Percentiles rank a stretch among this genome's conserved stretches.
phyloP scores from a whole-genome alignment of 169 alveolate genomes.

The Plasmodium billcollinsi region DNA sequence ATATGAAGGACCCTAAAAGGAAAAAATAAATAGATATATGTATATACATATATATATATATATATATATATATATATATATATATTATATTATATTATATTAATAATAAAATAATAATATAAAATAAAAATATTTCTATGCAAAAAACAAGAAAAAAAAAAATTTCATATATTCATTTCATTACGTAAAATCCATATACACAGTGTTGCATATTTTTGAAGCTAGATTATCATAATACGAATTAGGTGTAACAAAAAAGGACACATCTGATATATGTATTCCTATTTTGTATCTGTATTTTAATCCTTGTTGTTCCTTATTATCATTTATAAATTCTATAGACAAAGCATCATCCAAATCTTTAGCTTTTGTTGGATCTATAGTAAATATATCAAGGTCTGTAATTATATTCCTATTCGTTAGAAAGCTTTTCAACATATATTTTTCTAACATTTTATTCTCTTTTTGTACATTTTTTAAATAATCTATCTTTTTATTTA shows the following conservation, averaged over 20 bases:
- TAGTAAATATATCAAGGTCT: constrained; percentile 84
- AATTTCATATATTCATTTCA: not conserved
- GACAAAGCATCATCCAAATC: constrained; percentile 99
- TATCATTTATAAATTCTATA: constrained; percentile 83
- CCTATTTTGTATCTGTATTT: constrained; percentile 90
- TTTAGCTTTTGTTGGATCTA: constrained; percentile 98
- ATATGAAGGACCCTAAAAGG: constrained; percentile 81
- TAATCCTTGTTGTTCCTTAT: constrained; percentile 82
- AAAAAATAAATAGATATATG: not conserved
- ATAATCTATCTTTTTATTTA: constrained; percentile 41
- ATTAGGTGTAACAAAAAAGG: constrained; percentile 95
- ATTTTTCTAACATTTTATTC: constrained; percentile 27
- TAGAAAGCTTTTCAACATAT: constrained; percentile 52
- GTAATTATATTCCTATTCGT: constrained; percentile 61
- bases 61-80: not conserved
- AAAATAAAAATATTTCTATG: not conserved
- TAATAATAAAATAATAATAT: not conserved
- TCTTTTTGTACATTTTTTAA: constrained; percentile 8
- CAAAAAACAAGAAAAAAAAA: not conserved
- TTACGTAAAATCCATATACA: constrained; percentile 93
- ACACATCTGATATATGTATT: constrained; percentile 99
- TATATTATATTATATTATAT: too few relatives aligned
- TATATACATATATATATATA: not conserved
- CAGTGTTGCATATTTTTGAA: constrained; percentile 93
- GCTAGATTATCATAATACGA: constrained; percentile 96